These are phyloP conservation scores for Rhodotorula graminis DNA, from an alignment of 768 basidiomycete species.

Conservation along the genomic window DNA sequence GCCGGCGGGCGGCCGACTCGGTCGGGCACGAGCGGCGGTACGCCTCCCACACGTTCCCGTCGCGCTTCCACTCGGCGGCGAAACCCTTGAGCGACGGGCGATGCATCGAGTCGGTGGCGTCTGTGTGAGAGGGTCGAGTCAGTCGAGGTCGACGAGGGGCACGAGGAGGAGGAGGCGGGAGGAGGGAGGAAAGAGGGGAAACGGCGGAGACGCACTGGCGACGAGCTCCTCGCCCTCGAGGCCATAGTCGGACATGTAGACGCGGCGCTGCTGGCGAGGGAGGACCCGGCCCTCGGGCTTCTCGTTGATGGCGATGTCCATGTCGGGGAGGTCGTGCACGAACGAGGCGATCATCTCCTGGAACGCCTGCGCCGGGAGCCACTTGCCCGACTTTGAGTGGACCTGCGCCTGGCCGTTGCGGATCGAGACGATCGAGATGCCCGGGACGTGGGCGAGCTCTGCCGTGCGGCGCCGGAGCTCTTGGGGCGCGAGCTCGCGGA, in stretches of 20 bases:
- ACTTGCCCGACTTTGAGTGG: conserved; percentile 42
- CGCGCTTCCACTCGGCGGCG: conserved; percentile 74
- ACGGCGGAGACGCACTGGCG: conserved; percentile 29
- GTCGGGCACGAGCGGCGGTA: conserved; percentile 88
- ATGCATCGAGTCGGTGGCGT: conserved; percentile 39
- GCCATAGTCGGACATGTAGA: conserved; percentile 39
- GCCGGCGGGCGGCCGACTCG: conserved; percentile 67
- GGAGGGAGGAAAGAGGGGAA: background rate
- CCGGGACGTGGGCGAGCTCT: conserved; percentile 41
- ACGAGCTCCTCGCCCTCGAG: conserved; percentile 34
- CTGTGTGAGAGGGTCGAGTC: background rate
- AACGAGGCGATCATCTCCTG: conserved; percentile 42
- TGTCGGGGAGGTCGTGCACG: conserved; percentile 68
- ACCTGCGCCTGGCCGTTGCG: conserved; percentile 41
- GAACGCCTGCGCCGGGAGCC: conserved; percentile 43
- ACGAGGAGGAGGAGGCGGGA: no score
- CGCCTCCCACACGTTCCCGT: conserved; percentile 87
- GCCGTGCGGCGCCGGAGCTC: conserved; percentile 38
- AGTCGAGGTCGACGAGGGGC: no score
- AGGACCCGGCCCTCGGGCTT: conserved; percentile 90
- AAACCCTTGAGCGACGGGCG: conserved; percentile 52
- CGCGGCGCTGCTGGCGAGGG: conserved; percentile 33
- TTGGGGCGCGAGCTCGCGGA: conserved; percentile 34
- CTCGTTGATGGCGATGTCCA: conserved; percentile 90
- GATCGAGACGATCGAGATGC: conserved; percentile 42